Base-by-base conservation (phyloP, 257 asterid genomes). In the Pogostemon cablin region DNA sequence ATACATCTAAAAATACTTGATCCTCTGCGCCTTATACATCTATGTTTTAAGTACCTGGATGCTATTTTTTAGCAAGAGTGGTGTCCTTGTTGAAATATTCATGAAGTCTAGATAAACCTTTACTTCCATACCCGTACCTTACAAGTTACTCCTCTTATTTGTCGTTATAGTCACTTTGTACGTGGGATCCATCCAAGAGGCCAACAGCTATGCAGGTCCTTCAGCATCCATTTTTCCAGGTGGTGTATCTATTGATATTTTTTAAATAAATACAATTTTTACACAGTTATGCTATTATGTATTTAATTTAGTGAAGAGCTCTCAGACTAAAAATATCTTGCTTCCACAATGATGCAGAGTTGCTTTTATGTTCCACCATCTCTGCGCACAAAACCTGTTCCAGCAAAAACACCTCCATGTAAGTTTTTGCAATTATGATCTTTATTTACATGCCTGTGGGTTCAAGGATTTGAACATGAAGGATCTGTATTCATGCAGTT, bases 121-220 rank as follows among this genome's bases (percentile, higher is more conserved):
- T 68, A 47, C 40, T 67, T 71, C 35, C 25, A 6, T 63, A 17
- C 55, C 9, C 43, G 15, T 4, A 40, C 34, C 72, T 80, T 54
- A 32, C 25, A 12, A 56, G 9, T 61, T 12, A 9, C 58, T 39
- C 39, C 58, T 39, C 39, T 41, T 68, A 15, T 55, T 62, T 71
- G 25, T 68, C 72, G 57, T 67, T 70, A 56, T 60, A 83, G 90
- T 83, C 87, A 11, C 85, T 87, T 68, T 87, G 93, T 72, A 84
- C 88, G 7, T 88, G 95, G 95, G 85, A 88, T 72, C 95, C 95
- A 4, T 69, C 70, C 86, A 85, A 85, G 84, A 88, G 95, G 85
- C 91, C 91, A 8, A 80, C 91, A 46, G 95, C 91, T 41, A 72
- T 68, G 52, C 88, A 86, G 63, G 88, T 83, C 62, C 91, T 88